Evolutionary conservation across 176 grass and related monocot genomes (phyloP).

Genomic region (Lolium rigidum): DNA sequence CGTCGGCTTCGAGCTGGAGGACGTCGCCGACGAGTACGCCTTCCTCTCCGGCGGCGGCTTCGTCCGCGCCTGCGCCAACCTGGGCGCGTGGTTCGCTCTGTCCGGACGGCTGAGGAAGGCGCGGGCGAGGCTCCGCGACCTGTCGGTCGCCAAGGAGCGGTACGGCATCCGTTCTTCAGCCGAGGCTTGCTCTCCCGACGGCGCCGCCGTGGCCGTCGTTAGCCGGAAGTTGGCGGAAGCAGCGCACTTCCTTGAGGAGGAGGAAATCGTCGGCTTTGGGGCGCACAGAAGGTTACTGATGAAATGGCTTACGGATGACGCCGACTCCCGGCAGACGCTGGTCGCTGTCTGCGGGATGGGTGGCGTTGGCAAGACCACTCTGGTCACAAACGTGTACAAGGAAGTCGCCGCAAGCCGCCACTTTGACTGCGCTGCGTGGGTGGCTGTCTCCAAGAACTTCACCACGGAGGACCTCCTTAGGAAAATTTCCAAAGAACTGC

Average conservation of each 20-base stretch:
- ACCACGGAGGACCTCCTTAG: slow-evolving; percentile 29
- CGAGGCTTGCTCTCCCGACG: not conserved
- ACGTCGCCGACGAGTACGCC: slow-evolving; percentile 40
- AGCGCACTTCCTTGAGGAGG: slow-evolving; percentile 36
- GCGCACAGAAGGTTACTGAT: slow-evolving; percentile 35
- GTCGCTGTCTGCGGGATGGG: slow-evolving; percentile 43
- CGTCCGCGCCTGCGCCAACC: slow-evolving; percentile 13
- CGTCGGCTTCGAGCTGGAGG: slow-evolving; percentile 36
- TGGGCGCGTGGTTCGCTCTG: slow-evolving; percentile 17
- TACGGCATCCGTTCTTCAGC: not conserved
- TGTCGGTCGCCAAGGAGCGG: slow-evolving; percentile 22
- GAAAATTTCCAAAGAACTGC: slow-evolving; percentile 38
- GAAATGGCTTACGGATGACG: slow-evolving; percentile 34
- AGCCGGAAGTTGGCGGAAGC: slow-evolving; percentile 26
- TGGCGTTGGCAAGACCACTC: slow-evolving; percentile 56
- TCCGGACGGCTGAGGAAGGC: slow-evolving; percentile 28
- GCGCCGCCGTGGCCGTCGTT: not conserved
- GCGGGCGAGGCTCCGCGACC: slow-evolving; percentile 38
- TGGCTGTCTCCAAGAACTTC: slow-evolving; percentile 46
- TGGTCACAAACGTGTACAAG: slow-evolving; percentile 40
- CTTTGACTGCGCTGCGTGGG: slow-evolving; percentile 54
- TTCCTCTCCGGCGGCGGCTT: slow-evolving; percentile 34
- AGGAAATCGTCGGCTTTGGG: not conserved
- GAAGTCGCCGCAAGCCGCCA: not conserved
- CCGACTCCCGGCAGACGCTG: slow-evolving; percentile 1